phyloP scores from a whole-genome alignment of 83 land plant species.

The Thuja plicata region DNA sequence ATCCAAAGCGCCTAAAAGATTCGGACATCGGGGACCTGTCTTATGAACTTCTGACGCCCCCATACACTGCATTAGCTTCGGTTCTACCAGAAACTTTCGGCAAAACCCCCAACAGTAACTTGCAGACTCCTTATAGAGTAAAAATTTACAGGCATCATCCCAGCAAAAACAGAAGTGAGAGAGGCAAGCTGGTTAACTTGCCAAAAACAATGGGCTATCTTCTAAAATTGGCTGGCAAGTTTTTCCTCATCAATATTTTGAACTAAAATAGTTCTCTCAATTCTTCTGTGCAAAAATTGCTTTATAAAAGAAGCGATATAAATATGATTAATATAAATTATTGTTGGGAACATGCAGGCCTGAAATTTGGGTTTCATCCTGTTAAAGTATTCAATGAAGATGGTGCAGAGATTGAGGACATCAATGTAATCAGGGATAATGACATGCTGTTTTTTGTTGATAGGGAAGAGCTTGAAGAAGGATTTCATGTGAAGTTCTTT shows the following conservation, averaged over 20 bases:
- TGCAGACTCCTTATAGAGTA: neutral
- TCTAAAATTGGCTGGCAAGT: conserved; percentile 41
- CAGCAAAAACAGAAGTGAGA: neutral
- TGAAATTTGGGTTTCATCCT: conserved; percentile 6
- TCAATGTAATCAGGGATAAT: conserved; percentile 13
- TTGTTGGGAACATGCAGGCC: neutral
- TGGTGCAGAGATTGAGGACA: conserved; percentile 7
- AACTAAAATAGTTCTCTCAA: conserved; percentile 15
- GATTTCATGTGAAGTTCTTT: neutral
- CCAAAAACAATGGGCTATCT: conserved; percentile 51
- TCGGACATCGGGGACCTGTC: neutral
- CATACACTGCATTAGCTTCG: neutral
- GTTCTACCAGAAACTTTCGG: neutral
- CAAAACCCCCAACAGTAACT: neutral
- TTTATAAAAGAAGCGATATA: neutral
- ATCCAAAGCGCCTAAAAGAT: neutral
- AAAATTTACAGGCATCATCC: conserved; percentile 56
- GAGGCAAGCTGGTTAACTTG: conserved; percentile 51
- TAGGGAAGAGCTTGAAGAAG: conserved; percentile 8
- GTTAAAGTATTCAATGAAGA: conserved; percentile 13
- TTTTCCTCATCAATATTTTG: conserved; percentile 1
- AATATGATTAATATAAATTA: neutral
- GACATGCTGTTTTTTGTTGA: conserved; percentile 6
- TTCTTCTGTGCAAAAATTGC: neutral
- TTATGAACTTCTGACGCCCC: neutral